A percentile compares a stretch with the other conserved stretches of the same genome.
Conservation (phyloP, 768 basidiomycete species). For the Lactifluus piperatus region DNA sequence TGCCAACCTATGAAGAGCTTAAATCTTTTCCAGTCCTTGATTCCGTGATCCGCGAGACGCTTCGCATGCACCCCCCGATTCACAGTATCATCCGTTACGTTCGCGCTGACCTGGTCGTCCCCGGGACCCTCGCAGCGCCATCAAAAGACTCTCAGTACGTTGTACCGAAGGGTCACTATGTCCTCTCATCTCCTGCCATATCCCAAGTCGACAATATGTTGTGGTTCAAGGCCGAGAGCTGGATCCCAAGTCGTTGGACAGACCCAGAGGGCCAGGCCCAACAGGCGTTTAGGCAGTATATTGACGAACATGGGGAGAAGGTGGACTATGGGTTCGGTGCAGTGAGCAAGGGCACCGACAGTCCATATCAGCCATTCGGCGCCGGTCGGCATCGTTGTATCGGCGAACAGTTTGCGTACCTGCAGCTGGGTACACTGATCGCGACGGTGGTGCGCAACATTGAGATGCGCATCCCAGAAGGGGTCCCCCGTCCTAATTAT, state of each 20-base stretch:
- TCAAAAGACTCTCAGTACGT: slow-evolving; percentile 68
- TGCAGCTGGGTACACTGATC: slow-evolving; percentile 84
- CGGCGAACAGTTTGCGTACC: slow-evolving; percentile 94
- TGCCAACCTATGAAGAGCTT: slow-evolving; percentile 80
- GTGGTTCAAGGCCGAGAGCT: slow-evolving; percentile 65
- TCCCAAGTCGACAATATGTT: slow-evolving; percentile 78
- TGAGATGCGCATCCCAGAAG: slow-evolving; percentile 59
- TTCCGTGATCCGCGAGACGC: slow-evolving; percentile 86
- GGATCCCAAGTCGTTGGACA: slow-evolving; percentile 81
- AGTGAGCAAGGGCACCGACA: slow-evolving; percentile 93
- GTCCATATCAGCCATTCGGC: slow-evolving; percentile 95
- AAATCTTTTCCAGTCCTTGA: slow-evolving; percentile 78
- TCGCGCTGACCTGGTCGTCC: slow-evolving; percentile 75
- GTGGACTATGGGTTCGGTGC: slow-evolving; percentile 95
- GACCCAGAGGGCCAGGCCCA: slow-evolving; percentile 79
- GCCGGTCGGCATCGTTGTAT: slow-evolving; percentile 95
- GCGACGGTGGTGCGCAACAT: slow-evolving; percentile 67
- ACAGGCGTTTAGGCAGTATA: slow-evolving; percentile 66
- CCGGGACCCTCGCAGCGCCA: slow-evolving; percentile 70
- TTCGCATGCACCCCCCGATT: slow-evolving; percentile 90
- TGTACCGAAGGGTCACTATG: slow-evolving; percentile 83
- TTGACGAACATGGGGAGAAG: slow-evolving; percentile 74
- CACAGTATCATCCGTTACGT: slow-evolving; percentile 95
- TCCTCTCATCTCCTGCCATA: slow-evolving; percentile 82
- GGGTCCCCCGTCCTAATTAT: slow-evolving; percentile 81